A percentile compares a stretch with the other conserved stretches of the same genome.
Conservation (phyloP, 2,329 filamentous ascomycete genomes). For the Monosporascus sp. region DNA sequence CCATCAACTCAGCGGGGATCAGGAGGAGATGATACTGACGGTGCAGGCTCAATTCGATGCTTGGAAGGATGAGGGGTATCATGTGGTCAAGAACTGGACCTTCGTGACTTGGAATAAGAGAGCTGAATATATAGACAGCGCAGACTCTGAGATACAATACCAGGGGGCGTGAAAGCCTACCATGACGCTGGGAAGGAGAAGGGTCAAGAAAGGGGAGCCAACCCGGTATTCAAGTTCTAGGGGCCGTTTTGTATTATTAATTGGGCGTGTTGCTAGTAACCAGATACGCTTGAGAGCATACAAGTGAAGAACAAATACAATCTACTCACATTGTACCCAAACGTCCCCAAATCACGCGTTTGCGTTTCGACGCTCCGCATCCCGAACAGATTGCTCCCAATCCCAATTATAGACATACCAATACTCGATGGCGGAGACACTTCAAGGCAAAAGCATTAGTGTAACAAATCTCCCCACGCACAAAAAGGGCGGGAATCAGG, state of each 20-base stretch:
- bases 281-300: neutral
- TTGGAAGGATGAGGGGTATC: neutral
- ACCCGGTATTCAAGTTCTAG: no score
- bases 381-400: slow-evolving; percentile 48
- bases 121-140: neutral
- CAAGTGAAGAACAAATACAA: neutral
- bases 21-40: neutral
- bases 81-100: neutral
- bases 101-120: neutral
- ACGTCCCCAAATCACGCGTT: slow-evolving; percentile 29
- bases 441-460: slow-evolving; percentile 18
- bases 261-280: neutral
- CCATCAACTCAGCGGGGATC: neutral
- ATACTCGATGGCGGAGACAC: slow-evolving; percentile 50
- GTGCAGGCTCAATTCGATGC: neutral
- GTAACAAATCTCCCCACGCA: no score
- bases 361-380: slow-evolving; percentile 48
- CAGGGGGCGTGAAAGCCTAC: no score
- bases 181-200: no score
- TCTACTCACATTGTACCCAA: neutral
- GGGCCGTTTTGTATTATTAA: neutral
- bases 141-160: no score
- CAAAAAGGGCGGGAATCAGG: no score
- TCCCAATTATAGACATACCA: slow-evolving; percentile 46
- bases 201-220: no score